Base-by-base conservation (phyloP, 331 rosid genomes). In the Cydonia oblonga region DNA sequence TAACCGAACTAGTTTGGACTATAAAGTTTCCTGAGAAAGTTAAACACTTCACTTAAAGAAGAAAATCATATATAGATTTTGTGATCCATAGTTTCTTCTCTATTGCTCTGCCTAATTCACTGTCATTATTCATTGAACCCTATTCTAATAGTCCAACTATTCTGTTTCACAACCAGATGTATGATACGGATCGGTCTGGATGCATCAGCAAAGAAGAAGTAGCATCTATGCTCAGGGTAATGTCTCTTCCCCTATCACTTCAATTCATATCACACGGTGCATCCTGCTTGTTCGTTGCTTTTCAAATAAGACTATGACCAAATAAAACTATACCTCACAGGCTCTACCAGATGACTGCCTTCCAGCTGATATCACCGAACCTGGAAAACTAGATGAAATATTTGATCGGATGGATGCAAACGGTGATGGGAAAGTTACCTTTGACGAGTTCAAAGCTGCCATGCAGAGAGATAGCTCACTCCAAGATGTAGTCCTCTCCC, bases 401-500 rank as follows among this genome's bases (percentile, higher is more conserved):
- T 93, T 93, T 62, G 98, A 93, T 79, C 73, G 73, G 29, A 93
- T 90, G 98, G 97, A 91, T 82, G 91, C 97, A 32, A 90, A 93
- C 78, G 88, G 85, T 63, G 98, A 91, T 53, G 97, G 98, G 66
- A 85, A 85, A 78, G 96, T 91, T 46, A 90, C 96, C 25, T 93
- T 89, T 64, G 96, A 93, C 13, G 98, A 93, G 80, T 91, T 93
- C 91, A 93, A 89, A 84, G 88, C 88, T 69, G 98, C 98, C 23
- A 91, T 93, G 98, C 87, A 79, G 70, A 87, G 86, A 68, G 97
- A 91, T 32, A 93, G 97, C 86, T 91, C 97, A 33, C 96, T 93
- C 60, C 86, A 93, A 88, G 97, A 91, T 18, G 85, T 83, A 22
- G 84, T 91, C 64, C 97, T 93, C 72, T 93, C 96, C 54, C 71